Conservation (phyloP, 192 early-diverging fungal species). For the Gonapodya prolifera region DNA sequence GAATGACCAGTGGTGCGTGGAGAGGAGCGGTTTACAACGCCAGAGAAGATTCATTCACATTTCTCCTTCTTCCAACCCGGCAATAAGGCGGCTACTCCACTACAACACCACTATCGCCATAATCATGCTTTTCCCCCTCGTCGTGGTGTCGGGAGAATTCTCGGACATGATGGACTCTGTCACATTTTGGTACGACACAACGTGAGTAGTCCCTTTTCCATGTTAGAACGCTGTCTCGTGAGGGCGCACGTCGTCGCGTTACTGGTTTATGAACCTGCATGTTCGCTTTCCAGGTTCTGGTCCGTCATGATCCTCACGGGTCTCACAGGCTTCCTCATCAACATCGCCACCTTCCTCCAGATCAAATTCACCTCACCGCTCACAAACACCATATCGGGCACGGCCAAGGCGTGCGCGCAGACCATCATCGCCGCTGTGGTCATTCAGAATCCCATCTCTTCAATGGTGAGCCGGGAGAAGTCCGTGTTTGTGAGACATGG, state of each 20-base stretch:
- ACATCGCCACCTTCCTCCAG: conserved; percentile 57
- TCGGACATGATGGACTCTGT: conserved; percentile 27
- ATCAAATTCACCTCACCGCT: conserved; percentile 55
- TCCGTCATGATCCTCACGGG: conserved; percentile 46
- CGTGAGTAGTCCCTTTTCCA: not conserved
- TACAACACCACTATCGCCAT: conserved; percentile 54
- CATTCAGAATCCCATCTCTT: conserved; percentile 46
- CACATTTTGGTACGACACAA: conserved; percentile 27
- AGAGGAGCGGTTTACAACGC: not conserved
- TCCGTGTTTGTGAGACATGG: not conserved
- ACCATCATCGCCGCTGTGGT: conserved; percentile 45
- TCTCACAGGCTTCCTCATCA: conserved; percentile 49
- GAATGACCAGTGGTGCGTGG: conserved; percentile 48
- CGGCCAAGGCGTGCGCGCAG: conserved; percentile 55
- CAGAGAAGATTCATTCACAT: too few relatives aligned
- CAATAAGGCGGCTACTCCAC: conserved; percentile 40
- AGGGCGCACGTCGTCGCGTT: too few relatives aligned
- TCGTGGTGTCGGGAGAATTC: conserved; percentile 44
- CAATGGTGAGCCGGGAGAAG: conserved; percentile 25
- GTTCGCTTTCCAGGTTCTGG: conserved; percentile 29
- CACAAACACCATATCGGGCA: conserved; percentile 57
- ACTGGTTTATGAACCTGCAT: too few relatives aligned
- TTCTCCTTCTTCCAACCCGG: not conserved
- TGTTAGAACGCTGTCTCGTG: too few relatives aligned
- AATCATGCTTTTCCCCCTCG: conserved; percentile 37